Percentiles rank a stretch among this genome's conserved stretches.
phyloP scores from a whole-genome alignment of 768 basidiomycete species.

The Amanita thiersii region DNA sequence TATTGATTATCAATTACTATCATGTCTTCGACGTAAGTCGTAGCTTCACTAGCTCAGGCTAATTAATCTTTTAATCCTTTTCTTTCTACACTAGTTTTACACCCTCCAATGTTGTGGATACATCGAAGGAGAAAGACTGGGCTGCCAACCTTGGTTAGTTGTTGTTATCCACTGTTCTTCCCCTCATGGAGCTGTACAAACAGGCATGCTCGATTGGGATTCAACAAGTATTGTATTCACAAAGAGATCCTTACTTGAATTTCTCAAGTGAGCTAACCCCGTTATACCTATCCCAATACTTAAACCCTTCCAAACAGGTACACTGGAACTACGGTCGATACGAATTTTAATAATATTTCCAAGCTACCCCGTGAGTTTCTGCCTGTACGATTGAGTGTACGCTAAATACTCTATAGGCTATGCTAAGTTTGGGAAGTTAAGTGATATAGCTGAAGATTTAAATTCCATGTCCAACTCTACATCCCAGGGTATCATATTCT shows the following conservation, averaged over 20 bases:
- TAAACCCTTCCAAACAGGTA: conserved; percentile 35
- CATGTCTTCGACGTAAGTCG: conserved; percentile 36
- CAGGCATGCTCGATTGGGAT: conserved; percentile 82
- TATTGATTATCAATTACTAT: conserved; percentile 11
- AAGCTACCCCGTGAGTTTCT: conserved; percentile 61
- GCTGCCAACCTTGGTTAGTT: conserved; percentile 51
- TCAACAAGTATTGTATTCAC: conserved; percentile 69
- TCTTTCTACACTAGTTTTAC: conserved; percentile 49
- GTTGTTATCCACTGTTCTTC: conserved; percentile 4
- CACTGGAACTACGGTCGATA: conserved; percentile 67
- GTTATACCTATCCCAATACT: conserved; percentile 1
- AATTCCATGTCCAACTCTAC: neutral
- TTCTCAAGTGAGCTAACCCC: conserved; percentile 50
- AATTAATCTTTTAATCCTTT: neutral
- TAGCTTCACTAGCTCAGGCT: neutral
- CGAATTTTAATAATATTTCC: conserved; percentile 64
- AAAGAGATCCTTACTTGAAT: conserved; percentile 68
- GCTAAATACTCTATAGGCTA: conserved; percentile 39
- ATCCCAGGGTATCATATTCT: conserved; percentile 10
- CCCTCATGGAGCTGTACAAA: neutral
- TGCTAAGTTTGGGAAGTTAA: conserved; percentile 60
- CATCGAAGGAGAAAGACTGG: conserved; percentile 70
- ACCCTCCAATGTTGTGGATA: conserved; percentile 45
- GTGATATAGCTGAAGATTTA: conserved; percentile 12
- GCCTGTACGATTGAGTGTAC: neutral